Evolutionary conservation across 768 basidiomycete species (phyloP).

Genomic region (Auricularia sp.): DNA sequence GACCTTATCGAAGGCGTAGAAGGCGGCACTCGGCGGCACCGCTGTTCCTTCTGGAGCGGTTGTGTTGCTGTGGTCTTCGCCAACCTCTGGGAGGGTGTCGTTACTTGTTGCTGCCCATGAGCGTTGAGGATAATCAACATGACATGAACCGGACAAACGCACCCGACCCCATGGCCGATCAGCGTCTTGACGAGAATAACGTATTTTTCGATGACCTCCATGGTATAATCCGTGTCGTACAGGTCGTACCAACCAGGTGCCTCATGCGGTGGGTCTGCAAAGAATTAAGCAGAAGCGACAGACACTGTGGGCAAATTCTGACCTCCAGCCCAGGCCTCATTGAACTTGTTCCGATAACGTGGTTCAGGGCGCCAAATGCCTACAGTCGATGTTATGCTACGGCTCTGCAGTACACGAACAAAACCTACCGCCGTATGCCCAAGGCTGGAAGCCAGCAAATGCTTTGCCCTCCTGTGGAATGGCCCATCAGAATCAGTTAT

Average conservation of each 20-base stretch:
- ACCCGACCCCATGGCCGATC: background rate
- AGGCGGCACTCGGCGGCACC: background rate
- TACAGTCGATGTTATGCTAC: background rate
- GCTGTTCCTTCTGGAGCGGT: background rate
- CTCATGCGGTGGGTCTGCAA: background rate
- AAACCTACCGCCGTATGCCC: background rate
- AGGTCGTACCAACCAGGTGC: background rate
- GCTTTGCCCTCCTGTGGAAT: background rate
- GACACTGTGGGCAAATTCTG: background rate
- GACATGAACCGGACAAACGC: background rate
- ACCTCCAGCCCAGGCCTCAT: constrained; percentile 1
- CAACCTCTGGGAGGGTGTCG: background rate
- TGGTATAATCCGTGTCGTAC: constrained; percentile 1
- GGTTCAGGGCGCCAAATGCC: background rate
- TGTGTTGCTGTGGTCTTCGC: background rate
- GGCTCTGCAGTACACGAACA: background rate
- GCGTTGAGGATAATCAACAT: background rate
- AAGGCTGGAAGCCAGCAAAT: background rate
- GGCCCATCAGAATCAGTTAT: background rate
- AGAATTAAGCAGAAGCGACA: background rate
- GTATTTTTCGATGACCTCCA: constrained; percentile 3
- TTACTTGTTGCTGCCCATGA: constrained; percentile 1
- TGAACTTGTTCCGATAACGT: background rate
- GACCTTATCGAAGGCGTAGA: background rate
- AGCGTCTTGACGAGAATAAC: constrained; percentile 1